A percentile compares a stretch with the other conserved stretches of the same genome.
phyloP scores from a whole-genome alignment of 2,329 filamentous ascomycete genomes.

The Amphichorda felina region DNA sequence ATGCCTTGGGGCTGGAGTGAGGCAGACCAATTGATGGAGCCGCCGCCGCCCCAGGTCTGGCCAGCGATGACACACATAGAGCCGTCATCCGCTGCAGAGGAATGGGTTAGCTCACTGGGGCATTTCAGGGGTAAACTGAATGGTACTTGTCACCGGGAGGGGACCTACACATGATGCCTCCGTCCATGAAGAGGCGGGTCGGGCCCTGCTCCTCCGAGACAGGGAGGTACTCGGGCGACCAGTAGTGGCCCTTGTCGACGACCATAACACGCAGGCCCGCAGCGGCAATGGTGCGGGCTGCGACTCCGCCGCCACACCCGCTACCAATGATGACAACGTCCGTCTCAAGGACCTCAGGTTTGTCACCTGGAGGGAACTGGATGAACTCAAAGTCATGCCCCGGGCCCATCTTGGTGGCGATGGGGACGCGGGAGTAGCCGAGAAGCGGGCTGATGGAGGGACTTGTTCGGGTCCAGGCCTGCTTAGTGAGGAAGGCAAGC shows the following conservation, averaged over 20 bases:
- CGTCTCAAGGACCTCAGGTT: constrained; percentile 48
- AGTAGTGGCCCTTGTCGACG: constrained; percentile 64
- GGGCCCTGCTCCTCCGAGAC: constrained; percentile 29
- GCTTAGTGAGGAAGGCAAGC: constrained; percentile 1
- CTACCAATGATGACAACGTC: constrained; percentile 72
- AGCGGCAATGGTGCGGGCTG: constrained; percentile 62
- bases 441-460: not conserved
- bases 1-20: constrained; percentile 50
- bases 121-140: not conserved
- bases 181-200: constrained; percentile 4
- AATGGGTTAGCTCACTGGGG: not conserved
- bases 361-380: constrained; percentile 27
- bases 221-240: constrained; percentile 51
- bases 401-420: not conserved
- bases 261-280: constrained; percentile 59
- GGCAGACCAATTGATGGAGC: constrained; percentile 66
- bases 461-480: constrained; percentile 2
- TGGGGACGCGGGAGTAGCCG: not conserved
- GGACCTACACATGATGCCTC: not conserved
- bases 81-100: constrained; percentile 22
- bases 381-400: constrained; percentile 28
- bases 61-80: constrained; percentile 51
- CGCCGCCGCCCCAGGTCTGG: constrained; percentile 64
- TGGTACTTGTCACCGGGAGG: too few species aligned
- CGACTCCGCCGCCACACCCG: constrained; percentile 67